phyloP scores from a whole-genome alignment of 2,329 filamentous ascomycete genomes.

The Pseudogymnoascus sp. region DNA sequence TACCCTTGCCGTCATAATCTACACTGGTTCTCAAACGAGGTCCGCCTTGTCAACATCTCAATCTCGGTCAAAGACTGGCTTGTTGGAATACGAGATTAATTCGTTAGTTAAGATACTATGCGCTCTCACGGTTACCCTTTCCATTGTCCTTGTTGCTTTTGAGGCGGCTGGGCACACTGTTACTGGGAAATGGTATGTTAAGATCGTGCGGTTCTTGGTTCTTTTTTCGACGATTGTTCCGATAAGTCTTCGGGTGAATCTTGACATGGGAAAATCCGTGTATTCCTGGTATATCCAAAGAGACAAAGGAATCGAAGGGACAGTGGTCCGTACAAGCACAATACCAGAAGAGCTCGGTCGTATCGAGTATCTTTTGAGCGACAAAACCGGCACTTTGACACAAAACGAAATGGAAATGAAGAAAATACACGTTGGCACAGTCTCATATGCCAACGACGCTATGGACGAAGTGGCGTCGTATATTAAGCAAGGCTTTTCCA shows the following conservation, averaged over 20 bases:
- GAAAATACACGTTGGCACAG: conserved; percentile 96
- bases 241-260: conserved; percentile 89
- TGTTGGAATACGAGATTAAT: conserved; percentile 95
- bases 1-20: conserved; percentile 83
- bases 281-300: conserved; percentile 94
- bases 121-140: conserved; percentile 75
- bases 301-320: conserved; percentile 81
- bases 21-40: conserved; percentile 88
- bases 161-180: conserved; percentile 67
- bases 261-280: conserved; percentile 94
- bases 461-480: conserved; percentile 95
- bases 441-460: conserved; percentile 95
- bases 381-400: conserved; percentile 96
- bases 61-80: conserved; percentile 85
- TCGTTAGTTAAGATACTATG: conserved; percentile 94
- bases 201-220: conserved; percentile 96
- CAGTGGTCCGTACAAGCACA: conserved; percentile 90
- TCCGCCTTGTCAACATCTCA: conserved; percentile 88
- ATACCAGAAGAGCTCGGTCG: conserved; percentile 94
- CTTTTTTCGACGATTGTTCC: conserved; percentile 99
- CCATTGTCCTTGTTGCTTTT: conserved; percentile 77
- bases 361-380: conserved; percentile 91
- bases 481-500: conserved; percentile 72
- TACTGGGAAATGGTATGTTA: conserved; percentile 78
- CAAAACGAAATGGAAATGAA: conserved; percentile 99